phyloP scores from a whole-genome alignment of 2,329 filamentous ascomycete species.

The Endothia cerciana region DNA sequence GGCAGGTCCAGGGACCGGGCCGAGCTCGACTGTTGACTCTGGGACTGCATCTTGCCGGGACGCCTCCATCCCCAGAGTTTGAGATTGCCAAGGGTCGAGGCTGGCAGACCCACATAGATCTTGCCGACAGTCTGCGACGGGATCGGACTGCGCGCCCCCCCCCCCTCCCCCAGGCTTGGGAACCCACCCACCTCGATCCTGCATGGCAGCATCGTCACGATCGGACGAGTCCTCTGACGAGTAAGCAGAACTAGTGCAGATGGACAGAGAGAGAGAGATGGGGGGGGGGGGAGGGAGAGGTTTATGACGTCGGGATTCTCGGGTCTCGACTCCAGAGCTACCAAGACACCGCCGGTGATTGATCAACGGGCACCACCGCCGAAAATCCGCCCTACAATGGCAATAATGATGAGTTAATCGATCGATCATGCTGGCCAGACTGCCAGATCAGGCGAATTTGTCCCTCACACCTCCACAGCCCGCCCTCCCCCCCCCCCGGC shows the following conservation, averaged over 20 bases:
- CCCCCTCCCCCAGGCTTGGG: not conserved
- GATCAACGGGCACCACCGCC: not conserved
- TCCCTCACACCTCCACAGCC: not conserved
- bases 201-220: not conserved
- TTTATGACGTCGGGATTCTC: not conserved
- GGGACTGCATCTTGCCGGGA: constrained; percentile 1
- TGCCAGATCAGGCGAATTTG: too few relatives aligned
- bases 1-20: constrained; percentile 9
- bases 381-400: not conserved
- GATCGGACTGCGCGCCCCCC: not conserved
- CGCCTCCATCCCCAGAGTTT: constrained; percentile 1
- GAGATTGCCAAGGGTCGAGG: constrained; percentile 4
- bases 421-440: not conserved
- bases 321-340: not conserved
- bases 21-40: not conserved
- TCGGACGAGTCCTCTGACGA: not conserved
- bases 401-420: not conserved
- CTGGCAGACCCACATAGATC: not conserved
- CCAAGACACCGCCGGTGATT: not conserved
- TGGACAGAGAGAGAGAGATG: not conserved
- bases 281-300: not conserved
- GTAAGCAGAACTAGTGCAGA: not conserved
- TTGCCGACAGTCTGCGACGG: not conserved
- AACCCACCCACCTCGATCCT: not conserved
- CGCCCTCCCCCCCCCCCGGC: too few relatives aligned